Conservation (phyloP, 164 flowering plant species). For the Vitis amurensis region DNA sequence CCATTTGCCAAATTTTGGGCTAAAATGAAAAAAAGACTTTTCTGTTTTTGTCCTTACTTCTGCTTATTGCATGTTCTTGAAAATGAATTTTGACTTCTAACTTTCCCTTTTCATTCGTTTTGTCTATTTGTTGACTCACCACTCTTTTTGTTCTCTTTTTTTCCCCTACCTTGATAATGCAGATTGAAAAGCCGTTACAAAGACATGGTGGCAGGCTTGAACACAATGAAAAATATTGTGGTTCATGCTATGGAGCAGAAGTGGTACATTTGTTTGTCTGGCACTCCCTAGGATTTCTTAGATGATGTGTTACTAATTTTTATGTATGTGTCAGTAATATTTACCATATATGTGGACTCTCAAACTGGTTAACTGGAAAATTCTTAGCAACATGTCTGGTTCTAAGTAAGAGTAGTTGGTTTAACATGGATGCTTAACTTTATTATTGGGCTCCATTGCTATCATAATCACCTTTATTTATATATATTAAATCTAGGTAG, state of each 20-base stretch:
- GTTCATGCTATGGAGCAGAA: slow-evolving; percentile 85
- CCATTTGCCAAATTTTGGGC: too few relatives aligned
- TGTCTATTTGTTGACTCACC: background rate
- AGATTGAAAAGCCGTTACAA: slow-evolving; percentile 79
- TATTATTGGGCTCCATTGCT: too few relatives aligned
- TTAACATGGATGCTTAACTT: too few relatives aligned
- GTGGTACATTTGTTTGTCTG: slow-evolving; percentile 33
- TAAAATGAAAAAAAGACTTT: too few relatives aligned
- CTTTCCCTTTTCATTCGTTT: background rate
- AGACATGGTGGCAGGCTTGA: slow-evolving; percentile 86
- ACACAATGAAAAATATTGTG: slow-evolving; percentile 75
- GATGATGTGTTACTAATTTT: background rate
- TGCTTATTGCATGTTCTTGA: too few relatives aligned
- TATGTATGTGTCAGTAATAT: background rate
- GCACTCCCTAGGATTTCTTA: background rate
- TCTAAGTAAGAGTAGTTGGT: too few relatives aligned
- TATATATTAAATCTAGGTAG: too few relatives aligned
- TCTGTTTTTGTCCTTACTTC: too few relatives aligned
- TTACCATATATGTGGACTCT: background rate
- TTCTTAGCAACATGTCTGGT: background rate
- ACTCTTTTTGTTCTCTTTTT: background rate
- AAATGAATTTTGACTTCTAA: background rate
- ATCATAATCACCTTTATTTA: too few relatives aligned
- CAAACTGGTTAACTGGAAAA: slow-evolving; percentile 2
- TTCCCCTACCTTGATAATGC: slow-evolving; percentile 6